Conservation (phyloP, 2,329 filamentous ascomycete species). For the Aspergillus ochraceoroseus region DNA sequence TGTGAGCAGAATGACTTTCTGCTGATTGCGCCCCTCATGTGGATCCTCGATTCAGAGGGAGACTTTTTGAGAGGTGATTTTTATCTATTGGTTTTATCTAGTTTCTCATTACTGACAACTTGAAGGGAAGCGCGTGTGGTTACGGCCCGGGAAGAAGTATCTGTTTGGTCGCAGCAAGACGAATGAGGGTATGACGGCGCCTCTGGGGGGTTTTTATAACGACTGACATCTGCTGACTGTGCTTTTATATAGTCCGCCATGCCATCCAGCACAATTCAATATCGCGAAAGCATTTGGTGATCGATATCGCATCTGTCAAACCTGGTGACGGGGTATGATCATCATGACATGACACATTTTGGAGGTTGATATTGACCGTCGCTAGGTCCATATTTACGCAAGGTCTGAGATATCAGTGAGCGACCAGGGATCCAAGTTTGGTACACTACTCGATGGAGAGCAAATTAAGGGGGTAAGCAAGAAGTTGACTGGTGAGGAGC, state of each 20-base stretch:
- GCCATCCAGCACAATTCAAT: constrained; percentile 75
- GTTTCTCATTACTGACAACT: constrained; percentile 11
- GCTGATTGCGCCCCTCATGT: constrained; percentile 47
- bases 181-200: constrained; percentile 51
- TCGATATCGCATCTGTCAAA: constrained; percentile 63
- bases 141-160: constrained; percentile 78
- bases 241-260: constrained; percentile 53
- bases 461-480: constrained; percentile 61
- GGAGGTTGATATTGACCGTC: constrained; percentile 13
- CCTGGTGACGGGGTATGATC: constrained; percentile 61
- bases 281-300: constrained; percentile 79
- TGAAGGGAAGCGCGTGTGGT: constrained; percentile 69
- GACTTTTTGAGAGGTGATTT: constrained; percentile 45
- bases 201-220: neutral
- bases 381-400: constrained; percentile 56
- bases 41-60: constrained; percentile 56
- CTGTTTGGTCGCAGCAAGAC: constrained; percentile 72
- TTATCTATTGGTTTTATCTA: constrained; percentile 42
- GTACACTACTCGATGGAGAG: constrained; percentile 70
- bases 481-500: constrained; percentile 54
- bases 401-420: constrained; percentile 68
- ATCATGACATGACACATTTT: neutral
- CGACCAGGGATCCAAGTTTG: constrained; percentile 78
- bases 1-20: neutral
- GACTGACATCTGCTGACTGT: constrained; percentile 1